A percentile compares a stretch with the other conserved stretches of the same genome.
Conservation (phyloP, 2,329 filamentous ascomycete genomes). For the Aspergillus fijiensis region DNA sequence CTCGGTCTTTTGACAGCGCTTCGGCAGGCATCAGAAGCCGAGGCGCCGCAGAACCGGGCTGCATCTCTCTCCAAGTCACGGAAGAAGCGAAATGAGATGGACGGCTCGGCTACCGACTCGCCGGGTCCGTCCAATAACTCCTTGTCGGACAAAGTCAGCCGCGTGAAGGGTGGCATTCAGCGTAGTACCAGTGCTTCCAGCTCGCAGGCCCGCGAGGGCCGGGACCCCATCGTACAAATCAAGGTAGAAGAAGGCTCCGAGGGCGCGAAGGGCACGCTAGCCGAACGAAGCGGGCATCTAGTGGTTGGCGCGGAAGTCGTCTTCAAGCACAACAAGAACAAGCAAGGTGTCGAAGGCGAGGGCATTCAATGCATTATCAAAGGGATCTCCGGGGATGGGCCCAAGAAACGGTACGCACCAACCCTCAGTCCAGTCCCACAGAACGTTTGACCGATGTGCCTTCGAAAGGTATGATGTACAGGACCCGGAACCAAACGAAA, state of each 20-base stretch:
- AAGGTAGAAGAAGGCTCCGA: slow-evolving; percentile 47
- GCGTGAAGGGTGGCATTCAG: slow-evolving; percentile 42
- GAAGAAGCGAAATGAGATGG: slow-evolving; percentile 48
- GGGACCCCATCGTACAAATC: slow-evolving; percentile 30
- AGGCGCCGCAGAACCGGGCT: slow-evolving; percentile 41
- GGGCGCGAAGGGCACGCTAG: slow-evolving; percentile 43
- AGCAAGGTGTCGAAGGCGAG: slow-evolving; percentile 52
- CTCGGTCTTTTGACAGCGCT: slow-evolving; percentile 50
- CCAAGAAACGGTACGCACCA: slow-evolving; percentile 59
- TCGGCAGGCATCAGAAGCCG: slow-evolving; percentile 49
- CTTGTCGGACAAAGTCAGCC: slow-evolving; percentile 43
- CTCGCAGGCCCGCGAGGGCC: slow-evolving; percentile 39
- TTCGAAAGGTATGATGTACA: slow-evolving; percentile 68
- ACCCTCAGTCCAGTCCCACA: slow-evolving; percentile 1
- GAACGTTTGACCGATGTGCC: slow-evolving; percentile 17
- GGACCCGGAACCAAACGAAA: slow-evolving; percentile 73
- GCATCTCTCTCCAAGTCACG: slow-evolving; percentile 44
- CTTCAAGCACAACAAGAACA: slow-evolving; percentile 53
- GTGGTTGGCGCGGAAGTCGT: slow-evolving; percentile 51
- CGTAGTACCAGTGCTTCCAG: slow-evolving; percentile 47
- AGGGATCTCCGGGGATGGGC: slow-evolving; percentile 69
- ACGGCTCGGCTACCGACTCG: slow-evolving; percentile 46
- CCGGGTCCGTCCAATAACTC: slow-evolving; percentile 43
- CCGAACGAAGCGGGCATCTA: slow-evolving; percentile 46
- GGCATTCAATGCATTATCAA: slow-evolving; percentile 76